Conservation (phyloP, 208 protist genomes). For the Acanthamoeba lenticulata region DNA sequence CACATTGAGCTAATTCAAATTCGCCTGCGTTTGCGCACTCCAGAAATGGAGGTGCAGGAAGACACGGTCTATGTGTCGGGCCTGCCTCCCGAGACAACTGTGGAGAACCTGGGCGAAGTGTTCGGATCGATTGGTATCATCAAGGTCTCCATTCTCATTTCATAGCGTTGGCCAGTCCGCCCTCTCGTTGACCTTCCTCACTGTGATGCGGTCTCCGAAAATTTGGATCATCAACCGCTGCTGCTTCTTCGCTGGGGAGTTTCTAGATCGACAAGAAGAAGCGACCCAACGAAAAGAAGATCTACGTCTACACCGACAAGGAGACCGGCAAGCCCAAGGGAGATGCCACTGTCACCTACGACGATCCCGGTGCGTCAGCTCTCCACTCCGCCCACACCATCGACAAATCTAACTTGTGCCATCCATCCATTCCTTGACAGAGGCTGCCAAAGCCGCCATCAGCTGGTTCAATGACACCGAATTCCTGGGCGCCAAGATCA, state of each 20-base stretch:
- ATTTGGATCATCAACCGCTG: not conserved
- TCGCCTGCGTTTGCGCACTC: not conserved
- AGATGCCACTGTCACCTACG: conserved; percentile 72
- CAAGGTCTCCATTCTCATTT: conserved; percentile 58
- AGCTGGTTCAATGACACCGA: conserved; percentile 64
- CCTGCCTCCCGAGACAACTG: not conserved
- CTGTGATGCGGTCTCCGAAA: too few species aligned
- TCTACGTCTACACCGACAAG: conserved; percentile 72
- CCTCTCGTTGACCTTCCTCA: not conserved
- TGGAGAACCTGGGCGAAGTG: conserved; percentile 54
- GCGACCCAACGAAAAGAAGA: conserved; percentile 59
- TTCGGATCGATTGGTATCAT: conserved; percentile 73
- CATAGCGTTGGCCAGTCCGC: not conserved
- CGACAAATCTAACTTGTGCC: not conserved
- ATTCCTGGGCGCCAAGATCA: conserved; percentile 11
- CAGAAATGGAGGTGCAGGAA: conserved; percentile 4
- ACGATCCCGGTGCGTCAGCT: conserved; percentile 30
- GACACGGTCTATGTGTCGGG: conserved; percentile 71
- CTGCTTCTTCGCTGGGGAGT: not conserved
- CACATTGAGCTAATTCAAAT: not conserved
- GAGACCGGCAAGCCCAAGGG: conserved; percentile 64
- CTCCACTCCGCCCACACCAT: not conserved
- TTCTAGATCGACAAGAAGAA: conserved; percentile 69
- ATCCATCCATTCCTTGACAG: not conserved
- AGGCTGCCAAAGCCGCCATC: conserved; percentile 66